These are phyloP conservation scores for Heliamphora ciliata DNA, from an alignment of 179 eudicot species.

Conservation along the genomic window DNA sequence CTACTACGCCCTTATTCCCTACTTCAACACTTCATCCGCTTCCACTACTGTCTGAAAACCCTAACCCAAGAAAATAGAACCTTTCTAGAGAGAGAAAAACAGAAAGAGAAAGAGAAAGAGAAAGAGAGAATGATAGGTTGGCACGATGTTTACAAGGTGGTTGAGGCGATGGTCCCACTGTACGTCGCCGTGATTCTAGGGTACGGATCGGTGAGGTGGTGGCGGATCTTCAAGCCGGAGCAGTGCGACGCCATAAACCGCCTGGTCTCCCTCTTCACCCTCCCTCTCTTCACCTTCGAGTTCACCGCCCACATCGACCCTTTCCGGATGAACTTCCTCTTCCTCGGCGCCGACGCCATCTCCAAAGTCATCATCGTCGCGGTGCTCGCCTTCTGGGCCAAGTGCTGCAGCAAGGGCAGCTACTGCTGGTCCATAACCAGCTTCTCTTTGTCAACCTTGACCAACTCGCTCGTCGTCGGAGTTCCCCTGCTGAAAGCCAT, in stretches of 20 bases:
- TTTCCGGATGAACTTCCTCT: slow-evolving; percentile 42
- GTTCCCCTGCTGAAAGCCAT: slow-evolving; percentile 67
- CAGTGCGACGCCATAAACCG: slow-evolving; percentile 64
- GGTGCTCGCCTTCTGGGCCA: slow-evolving; percentile 53
- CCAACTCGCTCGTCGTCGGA: slow-evolving; percentile 60
- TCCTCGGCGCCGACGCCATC: slow-evolving; percentile 47
- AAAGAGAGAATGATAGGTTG: slow-evolving; percentile 38
- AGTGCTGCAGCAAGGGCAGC: slow-evolving; percentile 43
- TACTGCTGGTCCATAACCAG: slow-evolving; percentile 69
- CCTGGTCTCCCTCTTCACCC: slow-evolving; percentile 49
- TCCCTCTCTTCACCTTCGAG: slow-evolving; percentile 53
- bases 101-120: too few relatives aligned
- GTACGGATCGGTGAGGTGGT: slow-evolving; percentile 57
- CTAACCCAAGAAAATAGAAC: too few relatives aligned
- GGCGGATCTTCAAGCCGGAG: slow-evolving; percentile 47
- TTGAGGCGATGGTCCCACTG: slow-evolving; percentile 56
- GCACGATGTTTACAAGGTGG: slow-evolving; percentile 57
- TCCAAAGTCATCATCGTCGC: slow-evolving; percentile 47
- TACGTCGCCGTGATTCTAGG: slow-evolving; percentile 52
- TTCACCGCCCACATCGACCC: slow-evolving; percentile 45
- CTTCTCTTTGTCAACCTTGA: slow-evolving; percentile 50
- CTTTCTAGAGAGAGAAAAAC: too few relatives aligned
- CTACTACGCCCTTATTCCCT: too few relatives aligned
- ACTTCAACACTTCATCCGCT: too few relatives aligned
- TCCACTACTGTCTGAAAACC: too few relatives aligned